Conservation (phyloP, 2,329 filamentous ascomycete genomes). For the Cordyceps cateniannulata region DNA sequence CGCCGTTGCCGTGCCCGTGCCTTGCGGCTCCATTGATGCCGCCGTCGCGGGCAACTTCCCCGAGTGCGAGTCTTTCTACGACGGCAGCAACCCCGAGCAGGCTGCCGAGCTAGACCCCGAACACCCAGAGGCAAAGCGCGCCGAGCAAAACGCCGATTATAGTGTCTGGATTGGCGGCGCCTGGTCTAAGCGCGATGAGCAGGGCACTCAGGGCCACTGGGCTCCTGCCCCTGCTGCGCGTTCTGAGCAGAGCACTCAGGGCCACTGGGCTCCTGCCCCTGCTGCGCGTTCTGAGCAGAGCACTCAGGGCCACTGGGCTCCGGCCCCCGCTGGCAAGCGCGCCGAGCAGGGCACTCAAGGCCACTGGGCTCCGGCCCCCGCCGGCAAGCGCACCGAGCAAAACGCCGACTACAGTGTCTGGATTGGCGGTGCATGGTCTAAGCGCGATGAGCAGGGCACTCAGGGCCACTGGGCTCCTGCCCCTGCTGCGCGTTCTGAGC, state of each 20-base stretch:
- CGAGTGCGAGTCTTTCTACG: conserved; percentile 1
- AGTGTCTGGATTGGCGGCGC: too few relatives aligned
- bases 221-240: too few relatives aligned
- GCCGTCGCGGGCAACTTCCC: conserved; percentile 5
- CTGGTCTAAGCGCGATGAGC: background rate
- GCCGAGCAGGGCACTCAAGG: background rate
- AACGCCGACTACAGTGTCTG: too few relatives aligned
- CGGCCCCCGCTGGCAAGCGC: background rate
- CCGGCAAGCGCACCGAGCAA: background rate
- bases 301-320: too few relatives aligned
- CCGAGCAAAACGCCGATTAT: background rate
- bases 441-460: too few relatives aligned
- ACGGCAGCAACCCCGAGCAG: background rate
- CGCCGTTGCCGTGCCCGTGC: background rate
- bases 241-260: too few relatives aligned
- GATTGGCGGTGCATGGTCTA: too few relatives aligned
- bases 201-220: background rate
- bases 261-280: too few relatives aligned
- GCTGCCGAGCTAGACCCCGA: background rate
- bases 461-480: background rate
- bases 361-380: background rate
- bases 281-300: too few relatives aligned
- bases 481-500: background rate
- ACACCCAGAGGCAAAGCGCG: background rate
- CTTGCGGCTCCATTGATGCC: background rate